phyloP scores from a whole-genome alignment of 1,284 basidiomycete genomes.

The Ganoderma lucidum region DNA sequence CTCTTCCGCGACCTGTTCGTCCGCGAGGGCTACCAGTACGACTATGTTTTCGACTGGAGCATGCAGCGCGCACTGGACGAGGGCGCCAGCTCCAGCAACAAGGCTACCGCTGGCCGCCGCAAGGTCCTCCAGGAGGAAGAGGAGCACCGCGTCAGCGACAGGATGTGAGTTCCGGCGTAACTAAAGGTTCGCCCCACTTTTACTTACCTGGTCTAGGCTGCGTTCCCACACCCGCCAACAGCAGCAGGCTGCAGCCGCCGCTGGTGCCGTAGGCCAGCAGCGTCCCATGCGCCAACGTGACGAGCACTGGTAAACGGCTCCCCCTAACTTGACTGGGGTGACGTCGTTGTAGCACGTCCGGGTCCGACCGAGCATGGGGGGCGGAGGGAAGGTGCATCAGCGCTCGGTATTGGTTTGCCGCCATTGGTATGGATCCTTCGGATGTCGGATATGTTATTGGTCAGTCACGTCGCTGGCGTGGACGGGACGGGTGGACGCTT shows the following conservation, averaged over 20 bases:
- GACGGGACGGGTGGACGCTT: conserved; percentile 29
- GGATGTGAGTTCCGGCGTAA: conserved; percentile 66
- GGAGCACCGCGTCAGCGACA: conserved; percentile 76
- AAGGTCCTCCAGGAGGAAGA: conserved; percentile 85
- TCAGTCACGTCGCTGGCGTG: conserved; percentile 35
- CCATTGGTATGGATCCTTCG: conserved; percentile 44
- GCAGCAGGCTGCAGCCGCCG: conserved; percentile 64
- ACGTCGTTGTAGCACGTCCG: conserved; percentile 52
- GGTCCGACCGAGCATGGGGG: conserved; percentile 68
- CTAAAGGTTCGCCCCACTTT: conserved; percentile 37
- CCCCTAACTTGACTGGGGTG: conserved; percentile 31
- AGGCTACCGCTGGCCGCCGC: conserved; percentile 69
- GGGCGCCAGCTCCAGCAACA: conserved; percentile 59
- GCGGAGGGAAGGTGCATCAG: conserved; percentile 61
- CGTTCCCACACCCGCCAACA: conserved; percentile 86
- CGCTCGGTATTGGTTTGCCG: conserved; percentile 56
- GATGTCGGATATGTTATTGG: conserved; percentile 42
- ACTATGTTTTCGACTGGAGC: conserved; percentile 98
- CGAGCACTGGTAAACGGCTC: conserved; percentile 74
- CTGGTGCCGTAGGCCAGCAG: conserved; percentile 64
- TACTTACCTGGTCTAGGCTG: conserved; percentile 58
- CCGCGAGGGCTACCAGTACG: conserved; percentile 96
- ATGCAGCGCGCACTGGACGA: conserved; percentile 84
- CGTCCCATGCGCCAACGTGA: conserved; percentile 66
- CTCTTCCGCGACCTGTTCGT: conserved; percentile 98